These are phyloP conservation scores for Geranium brycei DNA, from an alignment of 345 rosid genomes.

Conservation along the genomic window DNA sequence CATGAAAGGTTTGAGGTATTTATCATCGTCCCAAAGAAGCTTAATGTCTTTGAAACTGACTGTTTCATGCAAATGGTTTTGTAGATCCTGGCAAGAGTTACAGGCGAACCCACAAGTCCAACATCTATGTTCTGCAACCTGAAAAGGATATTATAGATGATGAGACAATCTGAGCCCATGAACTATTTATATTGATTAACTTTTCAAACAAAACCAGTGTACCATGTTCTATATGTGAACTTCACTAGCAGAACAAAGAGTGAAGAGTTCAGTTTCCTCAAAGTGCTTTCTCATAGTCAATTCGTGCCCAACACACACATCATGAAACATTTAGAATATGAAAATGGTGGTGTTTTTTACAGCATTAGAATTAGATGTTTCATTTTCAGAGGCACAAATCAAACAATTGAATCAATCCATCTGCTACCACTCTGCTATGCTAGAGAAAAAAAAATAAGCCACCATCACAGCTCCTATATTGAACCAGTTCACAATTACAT, in stretches of 20 bases:
- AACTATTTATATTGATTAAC: background rate
- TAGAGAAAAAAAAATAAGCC: too few species aligned
- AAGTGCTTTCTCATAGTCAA: too few species aligned
- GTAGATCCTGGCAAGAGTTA: conserved; percentile 31
- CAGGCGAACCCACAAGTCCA: conserved; percentile 50
- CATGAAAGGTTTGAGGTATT: conserved; percentile 60
- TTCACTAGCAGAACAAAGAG: background rate
- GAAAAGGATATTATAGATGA: conserved; percentile 1
- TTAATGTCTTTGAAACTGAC: conserved; percentile 22
- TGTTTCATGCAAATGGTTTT: conserved; percentile 34
- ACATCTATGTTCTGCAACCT: conserved; percentile 68
- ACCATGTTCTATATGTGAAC: too few species aligned
- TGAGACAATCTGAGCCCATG: background rate
- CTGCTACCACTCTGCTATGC: too few species aligned
- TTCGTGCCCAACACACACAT: background rate
- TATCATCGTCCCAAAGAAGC: conserved; percentile 41
- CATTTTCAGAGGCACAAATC: too few species aligned
- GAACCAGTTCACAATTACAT: too few species aligned
- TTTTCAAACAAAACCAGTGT: background rate
- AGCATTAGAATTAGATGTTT: too few species aligned
- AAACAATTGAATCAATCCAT: too few species aligned
- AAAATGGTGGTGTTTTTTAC: background rate
- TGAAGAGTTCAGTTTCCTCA: background rate
- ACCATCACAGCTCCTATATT: too few species aligned
- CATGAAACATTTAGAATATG: background rate